phyloP scores from a whole-genome alignment of 306 rosid species.

The Clitoria ternatea region DNA sequence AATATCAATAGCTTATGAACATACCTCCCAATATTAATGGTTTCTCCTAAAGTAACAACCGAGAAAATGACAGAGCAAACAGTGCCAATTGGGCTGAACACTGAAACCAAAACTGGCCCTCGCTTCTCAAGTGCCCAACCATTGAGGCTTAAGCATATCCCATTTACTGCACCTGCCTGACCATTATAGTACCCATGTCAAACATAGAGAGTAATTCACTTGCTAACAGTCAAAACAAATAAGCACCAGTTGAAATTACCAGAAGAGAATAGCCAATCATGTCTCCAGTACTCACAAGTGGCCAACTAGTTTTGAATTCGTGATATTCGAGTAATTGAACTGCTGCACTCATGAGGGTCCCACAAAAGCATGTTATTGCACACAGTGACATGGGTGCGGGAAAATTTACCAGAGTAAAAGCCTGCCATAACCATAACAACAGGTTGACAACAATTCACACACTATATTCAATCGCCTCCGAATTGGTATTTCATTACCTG shows the following conservation, averaged over 20 bases:
- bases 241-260: constrained; percentile 30
- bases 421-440: constrained; percentile 33
- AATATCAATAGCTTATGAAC: neutral
- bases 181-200: neutral
- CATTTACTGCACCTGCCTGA: constrained; percentile 64
- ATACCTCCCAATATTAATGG: constrained; percentile 69
- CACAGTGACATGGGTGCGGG: constrained; percentile 76
- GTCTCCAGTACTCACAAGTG: constrained; percentile 32
- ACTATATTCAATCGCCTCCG: too few species aligned
- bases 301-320: constrained; percentile 42
- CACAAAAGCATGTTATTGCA: constrained; percentile 61
- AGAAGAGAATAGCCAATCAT: constrained; percentile 51
- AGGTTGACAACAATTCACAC: too few species aligned
- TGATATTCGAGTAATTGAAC: constrained; percentile 40
- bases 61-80: constrained; percentile 74
- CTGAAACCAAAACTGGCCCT: constrained; percentile 79
- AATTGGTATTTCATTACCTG: too few species aligned
- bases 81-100: constrained; percentile 75
- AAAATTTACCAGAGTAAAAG: constrained; percentile 56
- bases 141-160: constrained; percentile 57
- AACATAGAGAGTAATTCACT: neutral
- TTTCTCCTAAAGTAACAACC: constrained; percentile 42
- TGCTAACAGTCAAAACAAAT: neutral
- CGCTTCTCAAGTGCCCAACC: constrained; percentile 86
- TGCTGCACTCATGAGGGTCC: constrained; percentile 38